Base-by-base conservation (phyloP, 2,329 filamentous ascomycete genomes). In the Sclerotinia sclerotiorum region DNA sequence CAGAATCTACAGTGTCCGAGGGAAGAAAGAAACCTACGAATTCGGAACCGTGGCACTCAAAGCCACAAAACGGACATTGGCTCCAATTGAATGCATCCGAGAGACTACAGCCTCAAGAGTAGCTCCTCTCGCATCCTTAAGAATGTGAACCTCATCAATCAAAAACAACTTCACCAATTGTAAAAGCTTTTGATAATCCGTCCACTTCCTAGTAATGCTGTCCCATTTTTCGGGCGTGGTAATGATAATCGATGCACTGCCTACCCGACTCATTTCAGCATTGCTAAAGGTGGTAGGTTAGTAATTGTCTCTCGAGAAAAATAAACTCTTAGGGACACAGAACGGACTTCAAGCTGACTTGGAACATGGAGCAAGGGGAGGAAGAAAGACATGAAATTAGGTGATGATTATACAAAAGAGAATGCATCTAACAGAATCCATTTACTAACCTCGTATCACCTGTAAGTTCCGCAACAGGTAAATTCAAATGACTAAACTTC, bases 151-250 rank as follows among this genome's bases (percentile, higher is more conserved):
- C 76, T 97, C 92, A 73, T 97, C 92, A 68, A 97, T 93, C 27
- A 97, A 83, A 70, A 95, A 92, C 0, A 97, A 80, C 70, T 90
- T 91, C 57, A 96, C 86, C 70, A 94, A 83, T 69, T 89, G 85
- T 79, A 96, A 87, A 24, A 96, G 80, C 71, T 84, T 90, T 65
- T 85, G 84, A 74, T 96, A 90, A 73, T 96, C 92, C 73, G 89
- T 88, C 93, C 93, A 96, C 76, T 92, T 94, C 24, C 92, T 84
- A 0, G 93, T 96, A 77, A 95, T 89, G 69, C 91, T 94, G 76
- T 97, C 92, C 92, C 92, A 96, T 76, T 96, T 96, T 78, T 97
- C 92, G 0, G 93, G 92, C 0, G 92, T 97, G 0, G 93, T 95
- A 70, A 96, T 85, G 72, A 97, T 94, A 71, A 97, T 91, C 58